Evolutionary conservation across 352 stramenopile genomes (phyloP), one percentile per base, ranked within the genome.

Genomic region (Thalassiosira exigua): DNA sequence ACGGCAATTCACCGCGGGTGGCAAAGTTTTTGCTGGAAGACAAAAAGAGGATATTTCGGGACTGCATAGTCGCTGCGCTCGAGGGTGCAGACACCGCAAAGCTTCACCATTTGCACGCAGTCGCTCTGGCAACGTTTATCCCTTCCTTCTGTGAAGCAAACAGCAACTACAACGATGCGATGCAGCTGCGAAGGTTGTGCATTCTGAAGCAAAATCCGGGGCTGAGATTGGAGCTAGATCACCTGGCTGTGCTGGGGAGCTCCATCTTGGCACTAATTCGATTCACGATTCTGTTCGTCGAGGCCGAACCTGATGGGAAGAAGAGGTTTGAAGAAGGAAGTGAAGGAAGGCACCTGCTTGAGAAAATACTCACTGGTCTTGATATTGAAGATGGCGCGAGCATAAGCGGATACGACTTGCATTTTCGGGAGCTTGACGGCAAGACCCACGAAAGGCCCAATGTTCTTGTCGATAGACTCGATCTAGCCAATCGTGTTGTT

Each of bases 401-500:
- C 4, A 56, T 21, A 21, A 56, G 46, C 22, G 5, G 5, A 21
- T 56, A 56, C n/a, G 5, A 7, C 46, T 26, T 56, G 7, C 17
- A 30, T 56, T 21, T 26, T 30, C 46, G n/a, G 17, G 46, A 9
- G 7, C 5, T 7, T 4, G 46, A 56, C 4, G 22, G 22, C 17
- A 56, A 56, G 46, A 29, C 17, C 17, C 46, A 56, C 46, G 46
- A 56, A 11, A 56, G 46, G n/a, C 46, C 46, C 5, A 56, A 29
- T 19, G 46, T 56, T 30, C 46, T 56, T 7, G 5, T 11, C n/a
- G 46, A 21, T 19, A 56, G 22, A 26, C 24, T 56, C 4, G n/a
- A 56, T 79, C 9, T 0, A 41, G 19, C 26, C 44, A 21, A 44
- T 71, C 11, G 57, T 68, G 4, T 72, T 82, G 36, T 44, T 44